phyloP scores from a whole-genome alignment of 768 basidiomycete species.

The Lactifluus subvellereus region DNA sequence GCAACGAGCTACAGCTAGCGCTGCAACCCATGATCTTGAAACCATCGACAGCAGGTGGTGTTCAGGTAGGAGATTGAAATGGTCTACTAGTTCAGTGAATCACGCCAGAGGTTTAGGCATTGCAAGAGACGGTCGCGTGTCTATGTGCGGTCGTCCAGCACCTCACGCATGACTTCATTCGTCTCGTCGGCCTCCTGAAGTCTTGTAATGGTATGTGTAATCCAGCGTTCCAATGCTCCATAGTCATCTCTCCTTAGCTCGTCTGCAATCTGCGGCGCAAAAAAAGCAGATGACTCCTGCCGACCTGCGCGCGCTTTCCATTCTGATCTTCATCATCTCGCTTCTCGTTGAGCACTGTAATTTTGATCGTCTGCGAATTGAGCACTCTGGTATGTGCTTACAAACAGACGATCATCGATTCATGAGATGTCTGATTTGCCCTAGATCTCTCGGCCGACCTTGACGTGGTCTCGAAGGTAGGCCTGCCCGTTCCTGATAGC shows the following conservation, averaged over 20 bases:
- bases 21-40: slow-evolving; percentile 91
- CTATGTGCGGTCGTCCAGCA: slow-evolving; percentile 80
- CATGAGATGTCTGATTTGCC: neutral
- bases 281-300: slow-evolving; percentile 41
- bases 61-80: slow-evolving; percentile 43
- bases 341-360: slow-evolving; percentile 85
- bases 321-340: slow-evolving; percentile 80
- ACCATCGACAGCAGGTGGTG: slow-evolving; percentile 61
- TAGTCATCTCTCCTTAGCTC: slow-evolving; percentile 36
- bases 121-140: slow-evolving; percentile 91
- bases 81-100: neutral
- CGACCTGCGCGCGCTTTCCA: slow-evolving; percentile 51
- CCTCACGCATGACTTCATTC: slow-evolving; percentile 80
- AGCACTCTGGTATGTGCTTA: slow-evolving; percentile 48
- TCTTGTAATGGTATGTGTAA: slow-evolving; percentile 69
- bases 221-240: neutral
- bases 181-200: slow-evolving; percentile 72
- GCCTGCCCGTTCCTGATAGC: neutral
- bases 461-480: slow-evolving; percentile 20
- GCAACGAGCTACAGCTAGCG: slow-evolving; percentile 71
- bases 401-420: neutral
- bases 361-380: slow-evolving; percentile 69
- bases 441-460: slow-evolving; percentile 23
- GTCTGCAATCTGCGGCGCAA: slow-evolving; percentile 53
- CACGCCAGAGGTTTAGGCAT: slow-evolving; percentile 42